Base-by-base conservation (phyloP, 306 rosid species). In the Albizia julibrissin region DNA sequence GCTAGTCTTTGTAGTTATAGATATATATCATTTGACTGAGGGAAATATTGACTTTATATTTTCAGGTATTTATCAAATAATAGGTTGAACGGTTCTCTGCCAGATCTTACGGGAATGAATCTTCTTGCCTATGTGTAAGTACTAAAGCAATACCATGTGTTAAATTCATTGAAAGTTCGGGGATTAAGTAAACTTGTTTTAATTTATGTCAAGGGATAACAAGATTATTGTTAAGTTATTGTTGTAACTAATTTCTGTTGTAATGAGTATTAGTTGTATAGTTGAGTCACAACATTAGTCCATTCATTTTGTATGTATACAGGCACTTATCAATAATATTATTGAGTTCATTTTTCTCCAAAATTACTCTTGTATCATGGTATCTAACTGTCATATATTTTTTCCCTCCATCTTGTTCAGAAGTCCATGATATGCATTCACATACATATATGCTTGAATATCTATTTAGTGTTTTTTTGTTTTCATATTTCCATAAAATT, bases 41-140 rank as follows among this genome's bases (percentile, higher is more conserved):
- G 49, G 24, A 42, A 69, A 21, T 22, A 44, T 29, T 69, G 72
- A 21, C 46, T 86, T 34, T 33, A 47, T 50, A 43, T 86, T 79
- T 86, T 76, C 84, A 93, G 97, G 81, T 79, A 67, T 78, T 87
- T 91, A 84, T 86, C 91, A 73, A 82, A 90, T 83, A 93, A 93
- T 50, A 44, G 52, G 58, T 70, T 93, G 49, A 88, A 27, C 34
- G 90, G 91, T 65, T 83, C 79, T 61, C 49, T 90, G 68, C 95
- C 94, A 2, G 79, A 90, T 81, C 88, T 93, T 49, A 82, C 78
- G 26, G 85, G 90, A 80, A 66, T 88, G 90, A 84, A n/a, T 52
- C 65, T n/a, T 15, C 92, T 91, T 69, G 37, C 24, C 14, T 87
- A 72, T 73, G 82, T 91, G 97, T 93, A 86, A 85, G 97, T 82